Base-by-base conservation (phyloP, 331 rosid species). In the Cydonia oblonga region DNA sequence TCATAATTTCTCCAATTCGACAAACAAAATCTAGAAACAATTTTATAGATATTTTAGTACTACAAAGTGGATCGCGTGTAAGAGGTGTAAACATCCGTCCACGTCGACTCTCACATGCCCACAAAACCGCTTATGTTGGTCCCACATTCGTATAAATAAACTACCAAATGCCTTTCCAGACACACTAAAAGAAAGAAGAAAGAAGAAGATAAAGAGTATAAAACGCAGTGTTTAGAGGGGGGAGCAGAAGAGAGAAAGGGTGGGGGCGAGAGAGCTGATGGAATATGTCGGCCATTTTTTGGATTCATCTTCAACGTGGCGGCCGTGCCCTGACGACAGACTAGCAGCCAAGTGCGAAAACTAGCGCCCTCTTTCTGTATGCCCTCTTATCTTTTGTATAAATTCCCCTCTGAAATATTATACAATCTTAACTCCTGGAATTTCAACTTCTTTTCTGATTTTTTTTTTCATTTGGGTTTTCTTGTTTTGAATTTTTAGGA, bases 231-330 rank as follows among this genome's bases (percentile, higher is more conserved):
- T 16, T 66, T 40, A 65, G 13, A 6, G 26, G 4, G 26, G 3
- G 42, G 6, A 22, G 69, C 56, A 8, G 64, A 58, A 12, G 62
- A 19, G 22, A 23, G 54, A 25, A 25, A 62, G 32, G 15, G 56
- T 35, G 42, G 60, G 59, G 70, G 20, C n/a, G n/a, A 18, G 7
- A 6, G 76, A 81, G 78, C 69, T 73, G 89, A 89, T 87, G 85
- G 92, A 83, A 65, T 84, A 66, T 93, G 97, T 93, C 97, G 96
- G 97, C 96, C 96, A 89, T 75, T 74, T 74, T 76, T 86, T 87
- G 90, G 88, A 87, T 79, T 91, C 85, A 79, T 85, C 83, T 89
- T 86, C 64, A 84, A 90, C 95, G 96, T 90, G 96, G 97, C 97
- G 90, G 93, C 92, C 80, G 74, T 74, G 63, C 65, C 70, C 82